Base-by-base conservation (phyloP, 1,284 basidiomycete genomes). In the Waitea zeae region DNA sequence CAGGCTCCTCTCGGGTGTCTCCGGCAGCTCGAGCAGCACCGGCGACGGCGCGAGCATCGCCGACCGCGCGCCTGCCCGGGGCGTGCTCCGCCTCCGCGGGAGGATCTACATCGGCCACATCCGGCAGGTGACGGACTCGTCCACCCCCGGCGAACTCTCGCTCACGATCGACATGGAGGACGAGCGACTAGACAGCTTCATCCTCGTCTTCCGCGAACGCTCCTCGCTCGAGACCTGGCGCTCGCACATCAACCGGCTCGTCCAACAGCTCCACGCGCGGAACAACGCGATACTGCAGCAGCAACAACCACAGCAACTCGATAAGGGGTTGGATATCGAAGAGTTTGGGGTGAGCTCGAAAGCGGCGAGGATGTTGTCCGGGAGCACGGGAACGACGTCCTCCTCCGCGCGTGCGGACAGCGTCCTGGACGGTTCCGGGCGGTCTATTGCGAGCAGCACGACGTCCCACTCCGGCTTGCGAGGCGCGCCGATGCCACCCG, bases 101-200 rank as follows among this genome's bases (percentile, higher is more conserved):
- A 67, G 92, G 27, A 95, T 98, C 45, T 96, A 90, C 54, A 78
- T 96, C 32, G 70, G 81, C 20, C 90, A 96, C 53, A 92, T 97
- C 54, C 78, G 79, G 44, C 73, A 79, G 35, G 80, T 96, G 31
- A 72, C 75, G 13, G 80, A 88, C 39, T 76, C 77, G 17, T 77
- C 73, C 3, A 70, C 77, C 1, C 63, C 70, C 3, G 76, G 76
- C 28, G 86, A 93, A 53, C 67, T 89, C 56, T 87, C 78, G 46
- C 62, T 96, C 43, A 92, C 87, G 4, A 90, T 96, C 47, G 79
- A 87, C 46, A 90, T 96, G 83, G 84, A 92, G 54, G 88, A 96
- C 49, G 88, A 93, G 49, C 67, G 69, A 24, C 62, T 95, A 36
- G 90, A 95, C 43, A 82, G 81, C 30, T 96, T 98, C 56, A 88